Conservation (phyloP, 2,329 filamentous ascomycete genomes). For the Cladosporium oxysporum region DNA sequence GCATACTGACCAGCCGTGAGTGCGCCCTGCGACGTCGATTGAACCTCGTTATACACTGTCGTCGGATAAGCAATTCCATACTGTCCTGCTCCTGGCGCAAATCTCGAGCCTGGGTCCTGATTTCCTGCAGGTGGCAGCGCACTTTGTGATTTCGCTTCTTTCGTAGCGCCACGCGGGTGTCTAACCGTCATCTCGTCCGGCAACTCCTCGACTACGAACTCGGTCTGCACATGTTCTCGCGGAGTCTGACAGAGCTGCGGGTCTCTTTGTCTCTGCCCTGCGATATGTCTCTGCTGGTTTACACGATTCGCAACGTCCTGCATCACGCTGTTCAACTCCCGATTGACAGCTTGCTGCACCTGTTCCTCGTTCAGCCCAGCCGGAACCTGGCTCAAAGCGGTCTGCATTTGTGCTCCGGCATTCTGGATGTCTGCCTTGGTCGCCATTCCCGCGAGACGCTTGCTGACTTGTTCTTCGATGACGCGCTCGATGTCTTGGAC, state of each 20-base stretch:
- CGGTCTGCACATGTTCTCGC: conserved; percentile 1
- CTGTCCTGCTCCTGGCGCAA: background rate
- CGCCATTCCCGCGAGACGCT: conserved; percentile 22
- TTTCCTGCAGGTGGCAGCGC: background rate
- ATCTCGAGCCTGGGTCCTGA: background rate
- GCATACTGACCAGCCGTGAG: background rate
- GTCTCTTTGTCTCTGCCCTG: background rate
- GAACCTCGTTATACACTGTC: background rate
- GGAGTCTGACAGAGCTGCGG: background rate
- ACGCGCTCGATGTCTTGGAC: conserved; percentile 19
- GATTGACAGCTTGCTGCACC: conserved; percentile 20
- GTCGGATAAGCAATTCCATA: background rate
- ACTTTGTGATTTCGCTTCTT: background rate
- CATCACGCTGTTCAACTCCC: conserved; percentile 20
- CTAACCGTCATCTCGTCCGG: background rate
- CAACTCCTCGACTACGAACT: conserved; percentile 17
- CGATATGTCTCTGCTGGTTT: background rate
- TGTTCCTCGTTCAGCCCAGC: conserved; percentile 11
- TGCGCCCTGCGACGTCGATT: background rate
- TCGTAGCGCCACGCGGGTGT: background rate
- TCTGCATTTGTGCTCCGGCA: conserved; percentile 19
- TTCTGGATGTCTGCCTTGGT: conserved; percentile 22
- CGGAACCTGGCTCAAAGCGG: conserved; percentile 18
- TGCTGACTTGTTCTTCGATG: conserved; percentile 20
- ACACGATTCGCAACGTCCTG: conserved; percentile 8